These are phyloP conservation scores for Saturnispora besseyi DNA, from an alignment of 805 yeast species.

Conservation along the genomic window DNA sequence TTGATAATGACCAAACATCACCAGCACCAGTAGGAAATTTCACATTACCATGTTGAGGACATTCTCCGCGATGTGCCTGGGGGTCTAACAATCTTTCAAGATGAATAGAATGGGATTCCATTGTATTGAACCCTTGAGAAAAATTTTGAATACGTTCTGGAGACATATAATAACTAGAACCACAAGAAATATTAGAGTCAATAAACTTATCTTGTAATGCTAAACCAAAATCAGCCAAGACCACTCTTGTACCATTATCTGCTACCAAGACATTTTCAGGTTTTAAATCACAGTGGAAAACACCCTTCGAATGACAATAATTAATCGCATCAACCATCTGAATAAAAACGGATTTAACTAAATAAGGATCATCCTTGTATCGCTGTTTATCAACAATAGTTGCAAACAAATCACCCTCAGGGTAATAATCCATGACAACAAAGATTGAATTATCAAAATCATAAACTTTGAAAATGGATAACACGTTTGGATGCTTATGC, in stretches of 20 bases:
- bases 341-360: conserved; percentile 49
- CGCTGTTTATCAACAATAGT: conserved; percentile 70
- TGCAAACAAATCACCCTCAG: conserved; percentile 79
- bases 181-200: conserved; percentile 70
- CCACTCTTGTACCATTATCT: conserved; percentile 43
- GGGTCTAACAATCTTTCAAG: conserved; percentile 21
- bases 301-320: conserved; percentile 73
- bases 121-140: conserved; percentile 28
- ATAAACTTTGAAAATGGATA: conserved; percentile 65
- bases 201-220: conserved; percentile 54
- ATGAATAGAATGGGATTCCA: conserved; percentile 27
- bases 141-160: conserved; percentile 60
- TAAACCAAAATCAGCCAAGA: conserved; percentile 83
- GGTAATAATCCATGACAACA: conserved; percentile 77
- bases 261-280: conserved; percentile 86
- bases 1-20: conserved; percentile 83
- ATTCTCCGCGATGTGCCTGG: conserved; percentile 12
- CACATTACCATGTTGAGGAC: conserved; percentile 23
- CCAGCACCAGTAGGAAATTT: conserved; percentile 62
- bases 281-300: conserved; percentile 89
- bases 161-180: conserved; percentile 87
- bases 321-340: conserved; percentile 79
- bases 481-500: conserved; percentile 70
- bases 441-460: conserved; percentile 51
- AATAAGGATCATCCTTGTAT: conserved; percentile 43